These are phyloP conservation scores for Blastobotrys chiropterorum DNA, from an alignment of 805 yeast species.

Conservation along the genomic window DNA sequence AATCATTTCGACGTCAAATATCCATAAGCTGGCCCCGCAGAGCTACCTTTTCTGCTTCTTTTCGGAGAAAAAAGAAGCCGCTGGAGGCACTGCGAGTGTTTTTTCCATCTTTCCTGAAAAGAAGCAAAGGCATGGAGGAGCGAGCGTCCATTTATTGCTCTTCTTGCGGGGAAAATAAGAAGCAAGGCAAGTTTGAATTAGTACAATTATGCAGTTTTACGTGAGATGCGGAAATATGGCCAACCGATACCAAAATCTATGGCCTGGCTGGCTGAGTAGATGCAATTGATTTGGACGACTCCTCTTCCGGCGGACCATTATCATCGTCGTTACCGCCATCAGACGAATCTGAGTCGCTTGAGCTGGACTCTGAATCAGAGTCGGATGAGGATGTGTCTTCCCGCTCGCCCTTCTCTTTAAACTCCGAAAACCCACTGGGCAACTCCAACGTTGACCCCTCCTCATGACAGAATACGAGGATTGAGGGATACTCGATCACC, in stretches of 20 bases:
- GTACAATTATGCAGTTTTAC: neutral
- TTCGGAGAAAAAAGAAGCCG: no score
- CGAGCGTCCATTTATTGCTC: neutral
- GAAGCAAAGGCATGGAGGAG: no score
- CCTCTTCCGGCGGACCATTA: neutral
- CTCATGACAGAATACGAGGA: constrained; percentile 27
- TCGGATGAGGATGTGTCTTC: constrained; percentile 6
- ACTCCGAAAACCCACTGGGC: constrained; percentile 8
- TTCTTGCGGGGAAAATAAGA: no score
- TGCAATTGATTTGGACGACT: neutral
- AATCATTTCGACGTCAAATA: constrained; percentile 4
- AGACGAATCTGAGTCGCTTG: neutral
- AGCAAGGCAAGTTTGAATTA: no score
- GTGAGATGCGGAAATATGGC: no score
- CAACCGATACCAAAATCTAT: neutral
- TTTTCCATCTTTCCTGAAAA: no score
- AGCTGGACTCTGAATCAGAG: neutral
- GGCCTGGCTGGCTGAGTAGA: neutral
- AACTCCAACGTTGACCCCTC: constrained; percentile 4
- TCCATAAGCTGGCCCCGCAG: neutral
- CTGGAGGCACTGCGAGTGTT: no score
- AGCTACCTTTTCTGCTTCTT: no score
- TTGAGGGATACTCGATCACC: constrained; percentile 74
- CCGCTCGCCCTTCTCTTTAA: constrained; percentile 18
- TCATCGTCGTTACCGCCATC: neutral